These are phyloP conservation scores for Limnanthes douglasii DNA, from an alignment of 345 rosid genomes.

Conservation along the genomic window DNA sequence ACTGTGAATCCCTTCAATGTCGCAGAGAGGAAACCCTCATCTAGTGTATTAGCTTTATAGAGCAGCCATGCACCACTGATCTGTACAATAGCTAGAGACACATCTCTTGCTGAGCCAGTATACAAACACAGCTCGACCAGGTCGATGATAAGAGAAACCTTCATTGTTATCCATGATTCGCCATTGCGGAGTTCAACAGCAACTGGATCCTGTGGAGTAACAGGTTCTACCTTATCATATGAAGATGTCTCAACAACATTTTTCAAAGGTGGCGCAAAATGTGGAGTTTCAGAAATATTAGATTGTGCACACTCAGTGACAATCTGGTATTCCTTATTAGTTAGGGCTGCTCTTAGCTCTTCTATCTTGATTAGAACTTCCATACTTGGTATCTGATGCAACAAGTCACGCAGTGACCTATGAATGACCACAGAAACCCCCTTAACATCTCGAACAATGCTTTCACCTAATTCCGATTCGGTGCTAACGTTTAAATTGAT, in stretches of 20 bases:
- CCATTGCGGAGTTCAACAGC: slow-evolving; percentile 14
- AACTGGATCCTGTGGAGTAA: slow-evolving; percentile 25
- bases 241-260: slow-evolving; percentile 27
- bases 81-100: slow-evolving; percentile 72
- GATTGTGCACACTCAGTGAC: slow-evolving; percentile 77
- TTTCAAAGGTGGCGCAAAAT: slow-evolving; percentile 39
- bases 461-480: slow-evolving; percentile 69
- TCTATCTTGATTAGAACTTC: slow-evolving; percentile 70
- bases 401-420: slow-evolving; percentile 84
- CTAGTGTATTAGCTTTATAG: slow-evolving; percentile 48
- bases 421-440: slow-evolving; percentile 72
- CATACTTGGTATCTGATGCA: slow-evolving; percentile 65
- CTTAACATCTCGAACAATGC: slow-evolving; percentile 80
- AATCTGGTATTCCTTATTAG: slow-evolving; percentile 79
- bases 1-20: slow-evolving; percentile 74
- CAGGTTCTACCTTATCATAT: slow-evolving; percentile 23
- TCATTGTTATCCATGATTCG: slow-evolving; percentile 49
- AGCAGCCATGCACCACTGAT: slow-evolving; percentile 81
- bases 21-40: slow-evolving; percentile 74
- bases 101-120: slow-evolving; percentile 55
- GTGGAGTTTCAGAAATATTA: slow-evolving; percentile 74
- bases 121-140: slow-evolving; percentile 65
- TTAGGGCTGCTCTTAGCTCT: slow-evolving; percentile 63
- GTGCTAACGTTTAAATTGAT: slow-evolving; percentile 87
- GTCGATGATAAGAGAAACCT: slow-evolving; percentile 57